Conservation (phyloP, 139 green algal species). For the Raphidocelis subcapitata region DNA sequence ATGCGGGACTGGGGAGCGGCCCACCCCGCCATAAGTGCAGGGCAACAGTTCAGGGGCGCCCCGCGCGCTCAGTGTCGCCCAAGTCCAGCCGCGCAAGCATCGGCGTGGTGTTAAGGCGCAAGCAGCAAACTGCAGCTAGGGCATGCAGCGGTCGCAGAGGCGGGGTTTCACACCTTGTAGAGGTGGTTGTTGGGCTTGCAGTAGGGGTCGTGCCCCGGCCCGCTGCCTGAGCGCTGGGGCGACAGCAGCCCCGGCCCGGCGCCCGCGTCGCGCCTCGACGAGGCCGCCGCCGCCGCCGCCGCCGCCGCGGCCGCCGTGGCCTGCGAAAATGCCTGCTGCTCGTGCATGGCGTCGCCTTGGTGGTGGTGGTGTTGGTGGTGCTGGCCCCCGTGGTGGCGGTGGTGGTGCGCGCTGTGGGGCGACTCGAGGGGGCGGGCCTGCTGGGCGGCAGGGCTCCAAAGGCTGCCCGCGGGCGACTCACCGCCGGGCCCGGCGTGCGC, state of each 20-base stretch:
- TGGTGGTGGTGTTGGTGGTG: no score
- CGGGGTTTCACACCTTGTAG: conserved; percentile 56
- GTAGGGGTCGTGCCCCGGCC: not conserved
- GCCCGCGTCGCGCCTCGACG: not conserved
- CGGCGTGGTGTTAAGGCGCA: not conserved
- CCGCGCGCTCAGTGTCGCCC: not conserved
- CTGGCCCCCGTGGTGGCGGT: no score
- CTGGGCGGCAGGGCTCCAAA: not conserved
- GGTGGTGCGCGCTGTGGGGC: no score
- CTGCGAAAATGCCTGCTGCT: not conserved
- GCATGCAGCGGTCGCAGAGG: no score
- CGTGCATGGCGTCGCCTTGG: no score
- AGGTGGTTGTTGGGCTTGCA: conserved; percentile 34
- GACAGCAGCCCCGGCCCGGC: not conserved
- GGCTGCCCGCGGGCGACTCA: no score
- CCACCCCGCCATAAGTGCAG: no score
- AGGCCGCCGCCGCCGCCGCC: not conserved
- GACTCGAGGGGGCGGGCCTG: not conserved
- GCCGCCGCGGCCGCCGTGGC: not conserved
- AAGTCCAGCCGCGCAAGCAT: no score
- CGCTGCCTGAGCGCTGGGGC: not conserved
- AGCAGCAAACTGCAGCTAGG: no score
- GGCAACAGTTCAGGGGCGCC: not conserved
- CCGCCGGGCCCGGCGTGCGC: no score
- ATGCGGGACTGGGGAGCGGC: not conserved